phyloP scores from a whole-genome alignment of 2,329 filamentous ascomycete genomes.

The Lomentospora prolificans region DNA sequence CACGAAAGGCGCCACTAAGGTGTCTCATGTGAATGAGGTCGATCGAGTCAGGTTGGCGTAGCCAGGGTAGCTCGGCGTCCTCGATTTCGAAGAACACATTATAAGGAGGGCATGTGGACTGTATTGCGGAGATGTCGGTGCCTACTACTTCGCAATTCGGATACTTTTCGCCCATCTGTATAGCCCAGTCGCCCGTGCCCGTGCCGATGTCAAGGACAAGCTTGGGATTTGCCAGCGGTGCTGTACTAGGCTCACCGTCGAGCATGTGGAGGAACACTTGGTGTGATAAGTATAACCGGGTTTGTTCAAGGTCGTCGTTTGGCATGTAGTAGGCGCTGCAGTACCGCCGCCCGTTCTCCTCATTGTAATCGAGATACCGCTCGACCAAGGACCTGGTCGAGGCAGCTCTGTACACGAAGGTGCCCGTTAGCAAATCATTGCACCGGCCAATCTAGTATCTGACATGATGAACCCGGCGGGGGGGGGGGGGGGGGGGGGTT shows the following conservation, averaged over 20 bases:
- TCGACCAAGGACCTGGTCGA: constrained; percentile 40
- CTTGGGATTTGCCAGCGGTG: constrained; percentile 27
- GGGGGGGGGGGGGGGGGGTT: too few species aligned
- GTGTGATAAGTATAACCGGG: constrained; percentile 50
- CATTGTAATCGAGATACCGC: constrained; percentile 42
- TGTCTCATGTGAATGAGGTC: constrained; percentile 48
- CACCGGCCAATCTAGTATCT: too few species aligned
- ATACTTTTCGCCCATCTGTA: constrained; percentile 42
- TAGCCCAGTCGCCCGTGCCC: constrained; percentile 43
- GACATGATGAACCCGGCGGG: too few species aligned
- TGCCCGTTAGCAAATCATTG: too few species aligned
- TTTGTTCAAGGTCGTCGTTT: constrained; percentile 56
- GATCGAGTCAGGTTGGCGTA: constrained; percentile 38
- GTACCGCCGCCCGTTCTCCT: constrained; percentile 54
- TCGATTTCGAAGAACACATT: constrained; percentile 53
- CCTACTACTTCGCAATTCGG: constrained; percentile 47
- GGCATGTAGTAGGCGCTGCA: constrained; percentile 56
- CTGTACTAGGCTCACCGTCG: constrained; percentile 33
- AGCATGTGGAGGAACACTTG: constrained; percentile 50
- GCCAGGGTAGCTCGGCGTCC: constrained; percentile 49
- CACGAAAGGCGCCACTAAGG: constrained; percentile 44
- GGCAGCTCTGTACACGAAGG: constrained; percentile 23
- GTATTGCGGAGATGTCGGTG: constrained; percentile 48
- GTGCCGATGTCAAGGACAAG: constrained; percentile 48
- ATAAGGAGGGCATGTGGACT: constrained; percentile 44